These are phyloP conservation scores for Naganishia kalamii DNA, from an alignment of 768 basidiomycete species.

Conservation along the genomic window DNA sequence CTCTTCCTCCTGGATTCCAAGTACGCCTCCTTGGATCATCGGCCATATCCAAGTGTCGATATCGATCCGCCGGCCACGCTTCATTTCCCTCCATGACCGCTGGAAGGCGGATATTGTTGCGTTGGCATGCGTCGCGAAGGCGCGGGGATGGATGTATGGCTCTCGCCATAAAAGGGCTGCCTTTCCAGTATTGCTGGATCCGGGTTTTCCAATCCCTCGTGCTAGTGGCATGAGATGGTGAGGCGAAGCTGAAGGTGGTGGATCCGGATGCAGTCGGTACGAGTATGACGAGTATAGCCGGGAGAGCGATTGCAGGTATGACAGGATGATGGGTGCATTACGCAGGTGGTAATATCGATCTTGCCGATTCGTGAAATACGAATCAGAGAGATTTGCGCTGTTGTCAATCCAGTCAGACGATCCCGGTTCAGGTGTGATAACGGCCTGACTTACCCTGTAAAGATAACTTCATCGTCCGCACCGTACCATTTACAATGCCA, in stretches of 20 bases:
- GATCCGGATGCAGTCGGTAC: slow-evolving; percentile 51
- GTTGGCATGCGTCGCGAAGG: slow-evolving; percentile 60
- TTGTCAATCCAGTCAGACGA: neutral
- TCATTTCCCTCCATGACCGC: slow-evolving; percentile 42
- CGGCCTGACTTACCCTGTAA: slow-evolving; percentile 67
- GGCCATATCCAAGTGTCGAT: slow-evolving; percentile 63
- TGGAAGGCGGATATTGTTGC: slow-evolving; percentile 61
- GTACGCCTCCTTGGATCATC: slow-evolving; percentile 81
- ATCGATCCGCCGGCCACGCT: slow-evolving; percentile 33
- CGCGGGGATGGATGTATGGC: slow-evolving; percentile 59
- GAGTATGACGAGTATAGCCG: slow-evolving; percentile 65
- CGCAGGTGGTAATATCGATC: slow-evolving; percentile 83
- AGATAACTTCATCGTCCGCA: slow-evolving; percentile 81
- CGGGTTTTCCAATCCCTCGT: slow-evolving; percentile 1
- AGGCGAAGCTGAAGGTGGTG: slow-evolving; percentile 33
- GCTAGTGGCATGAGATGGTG: slow-evolving; percentile 36
- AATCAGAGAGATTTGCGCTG: slow-evolving; percentile 86
- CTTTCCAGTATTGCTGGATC: slow-evolving; percentile 15
- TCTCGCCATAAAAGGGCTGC: slow-evolving; percentile 64
- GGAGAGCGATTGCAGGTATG: slow-evolving; percentile 79
- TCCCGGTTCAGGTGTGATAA: neutral
- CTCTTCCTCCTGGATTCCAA: slow-evolving; percentile 82
- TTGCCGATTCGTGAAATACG: slow-evolving; percentile 91
- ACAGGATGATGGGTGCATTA: slow-evolving; percentile 58
- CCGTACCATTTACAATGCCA: slow-evolving; percentile 98